Percentiles rank a stretch among this genome's conserved stretches.
These are phyloP conservation scores for Glebionis coronaria DNA, from an alignment of 129 eudicot species.

Conservation along the genomic window DNA sequence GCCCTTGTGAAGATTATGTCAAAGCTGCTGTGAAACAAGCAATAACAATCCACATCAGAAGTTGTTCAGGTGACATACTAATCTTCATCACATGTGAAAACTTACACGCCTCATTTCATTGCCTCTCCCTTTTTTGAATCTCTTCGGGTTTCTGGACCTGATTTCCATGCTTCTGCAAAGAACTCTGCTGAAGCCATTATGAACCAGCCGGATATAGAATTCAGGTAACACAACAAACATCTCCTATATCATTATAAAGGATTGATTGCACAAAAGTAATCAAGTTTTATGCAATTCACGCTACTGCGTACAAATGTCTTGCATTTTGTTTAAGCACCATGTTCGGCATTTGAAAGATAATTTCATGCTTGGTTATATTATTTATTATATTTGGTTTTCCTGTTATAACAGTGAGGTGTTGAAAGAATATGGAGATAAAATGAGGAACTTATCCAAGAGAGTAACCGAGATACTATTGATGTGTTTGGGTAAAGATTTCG, in stretches of 20 bases:
- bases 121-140: constrained; percentile 92
- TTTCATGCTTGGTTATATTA: not conserved
- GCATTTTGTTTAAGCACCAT: not conserved
- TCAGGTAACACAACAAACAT: constrained; percentile 49
- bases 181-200: constrained; percentile 52
- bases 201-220: constrained; percentile 41
- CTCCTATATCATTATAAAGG: too few relatives aligned
- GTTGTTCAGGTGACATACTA: too few relatives aligned
- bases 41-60: too few relatives aligned
- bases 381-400: not conserved
- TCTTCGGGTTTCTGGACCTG: constrained; percentile 78
- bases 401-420: constrained; percentile 46
- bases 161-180: constrained; percentile 62
- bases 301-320: not conserved
- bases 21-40: too few relatives aligned
- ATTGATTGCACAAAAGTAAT: too few relatives aligned
- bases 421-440: constrained; percentile 69
- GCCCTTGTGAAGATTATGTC: too few relatives aligned
- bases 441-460: constrained; percentile 61
- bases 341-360: not conserved
- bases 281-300: too few relatives aligned
- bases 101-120: constrained; percentile 84
- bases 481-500: constrained; percentile 63
- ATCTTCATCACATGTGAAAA: constrained; percentile 54
- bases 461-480: constrained; percentile 48